Percentiles rank a stretch among this genome's conserved stretches.
Conservation (phyloP, 352 stramenopile genomes). For the Globisporangium camurandrum region DNA sequence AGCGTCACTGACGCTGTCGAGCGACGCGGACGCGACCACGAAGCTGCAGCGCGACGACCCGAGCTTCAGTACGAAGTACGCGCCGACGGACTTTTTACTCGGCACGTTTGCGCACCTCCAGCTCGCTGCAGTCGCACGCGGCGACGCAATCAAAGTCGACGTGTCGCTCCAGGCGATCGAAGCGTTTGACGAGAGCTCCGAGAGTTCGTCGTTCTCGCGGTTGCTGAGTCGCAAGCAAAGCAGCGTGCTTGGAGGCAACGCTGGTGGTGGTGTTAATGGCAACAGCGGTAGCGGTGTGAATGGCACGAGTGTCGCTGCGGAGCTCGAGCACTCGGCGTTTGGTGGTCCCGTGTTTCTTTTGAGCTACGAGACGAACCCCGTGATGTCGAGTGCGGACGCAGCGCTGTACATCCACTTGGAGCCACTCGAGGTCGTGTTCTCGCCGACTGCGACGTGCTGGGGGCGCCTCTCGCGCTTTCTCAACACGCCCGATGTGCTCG, state of each 20-base stretch:
- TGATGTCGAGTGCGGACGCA: constrained; percentile 55
- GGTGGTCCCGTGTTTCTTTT: constrained; percentile 72
- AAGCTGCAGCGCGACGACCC: constrained; percentile 53
- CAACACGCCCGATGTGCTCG: constrained; percentile 68
- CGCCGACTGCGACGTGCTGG: constrained; percentile 79
- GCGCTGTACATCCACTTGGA: constrained; percentile 80
- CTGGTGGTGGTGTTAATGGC: constrained; percentile 4
- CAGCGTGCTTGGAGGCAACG: constrained; percentile 17
- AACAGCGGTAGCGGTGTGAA: too few species aligned
- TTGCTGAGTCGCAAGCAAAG: constrained; percentile 66
- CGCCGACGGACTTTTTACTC: constrained; percentile 68
- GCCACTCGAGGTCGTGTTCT: constrained; percentile 81
- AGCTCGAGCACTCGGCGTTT: constrained; percentile 59
- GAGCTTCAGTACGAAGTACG: constrained; percentile 57
- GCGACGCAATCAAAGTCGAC: constrained; percentile 70
- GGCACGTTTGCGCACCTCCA: constrained; percentile 75
- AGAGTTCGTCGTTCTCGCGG: constrained; percentile 75
- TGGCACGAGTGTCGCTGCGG: constrained; percentile 2
- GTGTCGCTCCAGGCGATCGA: constrained; percentile 84
- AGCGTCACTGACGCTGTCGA: constrained; percentile 68
- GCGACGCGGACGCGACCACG: constrained; percentile 64
- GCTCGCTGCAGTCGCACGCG: constrained; percentile 53
- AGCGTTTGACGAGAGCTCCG: constrained; percentile 80
- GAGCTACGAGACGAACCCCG: constrained; percentile 77
- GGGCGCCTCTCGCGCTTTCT: constrained; percentile 62